phyloP scores from a whole-genome alignment of 2,329 filamentous ascomycete genomes.

The Paraconiothyrium sp. region DNA sequence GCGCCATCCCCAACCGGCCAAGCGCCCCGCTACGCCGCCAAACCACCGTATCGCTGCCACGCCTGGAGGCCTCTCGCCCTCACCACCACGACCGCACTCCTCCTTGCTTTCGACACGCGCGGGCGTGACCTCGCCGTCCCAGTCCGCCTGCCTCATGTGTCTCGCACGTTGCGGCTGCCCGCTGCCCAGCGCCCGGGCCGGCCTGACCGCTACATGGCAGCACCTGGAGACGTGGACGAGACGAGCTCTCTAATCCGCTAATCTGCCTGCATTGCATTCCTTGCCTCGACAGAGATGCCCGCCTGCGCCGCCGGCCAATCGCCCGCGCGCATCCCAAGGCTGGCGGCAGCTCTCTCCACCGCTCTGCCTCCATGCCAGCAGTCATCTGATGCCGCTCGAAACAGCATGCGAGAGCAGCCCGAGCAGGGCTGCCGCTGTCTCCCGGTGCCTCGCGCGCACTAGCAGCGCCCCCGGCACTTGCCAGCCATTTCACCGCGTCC shows the following conservation, averaged over 20 bases:
- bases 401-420: slow-evolving; percentile 28
- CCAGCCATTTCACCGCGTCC: slow-evolving; percentile 40
- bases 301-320: slow-evolving; percentile 29
- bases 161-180: slow-evolving; percentile 47
- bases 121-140: slow-evolving; percentile 35
- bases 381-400: slow-evolving; percentile 46
- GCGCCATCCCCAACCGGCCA: slow-evolving; percentile 32
- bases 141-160: slow-evolving; percentile 36
- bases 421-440: slow-evolving; percentile 35
- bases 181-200: slow-evolving; percentile 33
- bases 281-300: slow-evolving; percentile 38
- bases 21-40: slow-evolving; percentile 29
- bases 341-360: slow-evolving; percentile 30
- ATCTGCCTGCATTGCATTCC: slow-evolving; percentile 45
- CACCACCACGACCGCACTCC: slow-evolving; percentile 11
- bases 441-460: slow-evolving; percentile 37
- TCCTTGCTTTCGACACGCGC: slow-evolving; percentile 38
- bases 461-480: slow-evolving; percentile 34
- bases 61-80: neutral
- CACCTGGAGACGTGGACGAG: neutral
- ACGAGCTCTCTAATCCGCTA: slow-evolving; percentile 23
- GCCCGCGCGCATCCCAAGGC: slow-evolving; percentile 26
- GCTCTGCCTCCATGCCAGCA: slow-evolving; percentile 31
- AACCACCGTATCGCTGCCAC: neutral
- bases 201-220: slow-evolving; percentile 31